Evolutionary conservation across 2,329 filamentous ascomycete genomes (phyloP).

Genomic region (Fusarium mundagurra): DNA sequence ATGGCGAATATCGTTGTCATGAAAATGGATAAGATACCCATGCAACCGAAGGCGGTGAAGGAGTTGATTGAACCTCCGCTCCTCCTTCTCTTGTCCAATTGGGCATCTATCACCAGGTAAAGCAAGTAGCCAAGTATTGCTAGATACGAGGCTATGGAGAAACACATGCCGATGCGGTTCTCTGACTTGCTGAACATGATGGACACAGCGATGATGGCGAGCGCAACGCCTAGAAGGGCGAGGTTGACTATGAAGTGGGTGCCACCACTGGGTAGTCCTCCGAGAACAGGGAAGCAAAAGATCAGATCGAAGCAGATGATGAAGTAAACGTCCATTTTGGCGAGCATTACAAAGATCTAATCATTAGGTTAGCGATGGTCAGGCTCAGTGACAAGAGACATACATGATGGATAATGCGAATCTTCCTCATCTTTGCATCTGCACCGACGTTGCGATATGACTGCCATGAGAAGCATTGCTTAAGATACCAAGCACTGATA

Average conservation of each 20-base stretch:
- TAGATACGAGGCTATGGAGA: background rate
- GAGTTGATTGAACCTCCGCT: background rate
- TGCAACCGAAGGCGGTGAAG: background rate
- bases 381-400: rapidly evolving
- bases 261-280: background rate
- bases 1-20: background rate
- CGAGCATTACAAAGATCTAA: slow-evolving; percentile 9
- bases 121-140: background rate
- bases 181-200: slow-evolving; percentile 5
- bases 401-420: background rate
- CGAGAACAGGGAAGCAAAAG: background rate
- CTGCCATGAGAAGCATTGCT: slow-evolving; percentile 8
- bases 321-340: slow-evolving; percentile 2
- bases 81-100: background rate
- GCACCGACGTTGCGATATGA: slow-evolving; percentile 8
- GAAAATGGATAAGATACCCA: background rate
- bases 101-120: background rate
- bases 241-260: background rate
- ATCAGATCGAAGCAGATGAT: background rate
- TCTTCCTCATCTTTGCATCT: slow-evolving; percentile 2
- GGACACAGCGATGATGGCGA: background rate
- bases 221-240: background rate
- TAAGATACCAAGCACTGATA: background rate
- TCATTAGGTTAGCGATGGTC: background rate
- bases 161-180: background rate